Evolutionary conservation across 139 green algal species (phyloP), one percentile per base, ranked within the genome.

Genomic region (Desmodesmus armatus): DNA sequence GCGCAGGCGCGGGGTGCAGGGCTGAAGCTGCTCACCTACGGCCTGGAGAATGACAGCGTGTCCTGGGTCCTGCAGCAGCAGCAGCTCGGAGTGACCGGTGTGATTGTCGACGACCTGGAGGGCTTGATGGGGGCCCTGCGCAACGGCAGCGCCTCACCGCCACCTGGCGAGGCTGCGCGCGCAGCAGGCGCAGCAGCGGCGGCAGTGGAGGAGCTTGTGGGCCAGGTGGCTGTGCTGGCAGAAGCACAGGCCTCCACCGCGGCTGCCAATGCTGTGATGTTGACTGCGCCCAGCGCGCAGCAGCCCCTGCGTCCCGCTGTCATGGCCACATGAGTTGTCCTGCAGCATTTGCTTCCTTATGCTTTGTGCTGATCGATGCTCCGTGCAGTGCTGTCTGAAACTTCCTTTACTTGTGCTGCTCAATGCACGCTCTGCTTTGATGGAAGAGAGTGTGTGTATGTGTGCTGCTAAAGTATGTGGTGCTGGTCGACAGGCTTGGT

Each of bases 11-110:
- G 33, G 9, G 23, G 43, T 25, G 63, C 63, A 21, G 89, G 90
- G 13, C 86, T 98, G 60, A 82, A 88, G 33, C 72, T 98, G 39
- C 85, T 96, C 69, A 96, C 94, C 6, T 98, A 97, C 80, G 95
- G 95, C 13, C 74, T 93, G 49, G 86, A 88, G 44, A 98, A 98
- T 82, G 89, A 96, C 82, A 90, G 97, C 67, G 78, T 89, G 5
- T 84, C 85, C 3, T 95, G 90, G 86, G 87, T 98, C 7, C 43
- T 71, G 25, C 27, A 79, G 40, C 95, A 98, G 86, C 85, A 87
- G 43, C 67, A 83, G 3, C 51, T 94, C 58, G 95, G 95, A 1
- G 94, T 98, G 73, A 85, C 93, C 40, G 94, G 85, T n/a, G 94
- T 92, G 33, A 98, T 98, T 47, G 91, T 94, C 27, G 95, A 97